Percentiles rank a stretch among this genome's conserved stretches.
phyloP scores from a whole-genome alignment of 345 rosid genomes.

The Reutealis trisperma region DNA sequence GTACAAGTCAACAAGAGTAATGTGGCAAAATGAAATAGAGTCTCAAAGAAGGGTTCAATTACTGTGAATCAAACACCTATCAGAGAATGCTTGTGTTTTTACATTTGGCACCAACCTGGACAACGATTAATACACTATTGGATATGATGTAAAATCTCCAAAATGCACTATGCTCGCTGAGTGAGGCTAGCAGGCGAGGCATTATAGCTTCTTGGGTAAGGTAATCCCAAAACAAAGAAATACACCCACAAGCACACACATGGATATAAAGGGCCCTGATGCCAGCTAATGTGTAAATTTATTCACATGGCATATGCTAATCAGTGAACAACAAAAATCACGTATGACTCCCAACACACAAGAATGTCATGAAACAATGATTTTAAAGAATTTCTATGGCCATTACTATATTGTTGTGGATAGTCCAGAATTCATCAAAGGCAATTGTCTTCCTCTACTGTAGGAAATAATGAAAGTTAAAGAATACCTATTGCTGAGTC shows the following conservation, averaged over 20 bases:
- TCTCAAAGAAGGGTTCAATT: neutral
- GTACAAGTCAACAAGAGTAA: neutral
- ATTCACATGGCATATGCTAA: neutral
- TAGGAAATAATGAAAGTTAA: constrained; percentile 14
- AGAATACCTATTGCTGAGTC: constrained; percentile 54
- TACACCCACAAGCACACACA: neutral
- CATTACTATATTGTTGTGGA: constrained; percentile 8
- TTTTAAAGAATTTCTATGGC: neutral
- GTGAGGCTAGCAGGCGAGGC: neutral
- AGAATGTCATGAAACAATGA: neutral
- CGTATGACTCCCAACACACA: neutral
- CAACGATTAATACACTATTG: neutral
- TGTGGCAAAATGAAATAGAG: neutral
- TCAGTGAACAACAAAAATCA: constrained; percentile 1
- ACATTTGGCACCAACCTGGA: neutral
- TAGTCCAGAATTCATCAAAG: constrained; percentile 9
- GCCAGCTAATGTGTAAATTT: neutral
- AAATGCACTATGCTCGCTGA: neutral
- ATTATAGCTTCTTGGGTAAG: neutral
- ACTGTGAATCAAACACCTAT: neutral
- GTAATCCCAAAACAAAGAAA: neutral
- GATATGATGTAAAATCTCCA: neutral
- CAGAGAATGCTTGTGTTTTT: neutral
- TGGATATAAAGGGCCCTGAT: neutral
- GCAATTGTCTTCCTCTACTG: neutral